Conservation (phyloP, 2,329 filamentous ascomycete genomes). For the Neodidymelliopsis sp. region DNA sequence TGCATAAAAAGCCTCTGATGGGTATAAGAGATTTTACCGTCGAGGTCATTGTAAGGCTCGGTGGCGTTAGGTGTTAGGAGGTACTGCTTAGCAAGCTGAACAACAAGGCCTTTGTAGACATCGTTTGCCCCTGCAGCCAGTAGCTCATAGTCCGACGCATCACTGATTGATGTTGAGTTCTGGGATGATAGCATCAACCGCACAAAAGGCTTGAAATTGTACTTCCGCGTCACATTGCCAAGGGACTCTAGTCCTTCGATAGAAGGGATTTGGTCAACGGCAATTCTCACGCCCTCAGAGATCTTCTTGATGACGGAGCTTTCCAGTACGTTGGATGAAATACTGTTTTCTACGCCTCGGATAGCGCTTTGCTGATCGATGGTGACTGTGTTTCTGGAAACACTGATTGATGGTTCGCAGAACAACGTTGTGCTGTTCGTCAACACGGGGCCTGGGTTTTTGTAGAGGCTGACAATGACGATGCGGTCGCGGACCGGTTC, state of each 20-base stretch:
- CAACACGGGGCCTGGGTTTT: background rate
- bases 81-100: slow-evolving; percentile 1
- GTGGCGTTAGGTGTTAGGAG: background rate
- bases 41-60: background rate
- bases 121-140: background rate
- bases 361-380: background rate
- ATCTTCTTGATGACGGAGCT: too few species aligned
- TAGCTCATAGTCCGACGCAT: background rate
- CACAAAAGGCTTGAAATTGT: background rate
- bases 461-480: background rate
- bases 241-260: background rate
- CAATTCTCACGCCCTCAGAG: background rate
- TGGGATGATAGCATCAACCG: background rate
- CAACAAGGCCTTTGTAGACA: background rate
- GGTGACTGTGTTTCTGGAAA: background rate
- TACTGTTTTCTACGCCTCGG: background rate
- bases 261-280: background rate
- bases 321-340: too few species aligned
- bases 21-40: background rate
- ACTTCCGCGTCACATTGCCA: background rate
- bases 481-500: background rate
- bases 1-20: background rate
- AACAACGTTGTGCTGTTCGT: slow-evolving; percentile 7
- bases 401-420: slow-evolving; percentile 3
- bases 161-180: background rate